Base-by-base conservation (phyloP, 2,329 filamentous ascomycete species). In the Diplodia seriata region DNA sequence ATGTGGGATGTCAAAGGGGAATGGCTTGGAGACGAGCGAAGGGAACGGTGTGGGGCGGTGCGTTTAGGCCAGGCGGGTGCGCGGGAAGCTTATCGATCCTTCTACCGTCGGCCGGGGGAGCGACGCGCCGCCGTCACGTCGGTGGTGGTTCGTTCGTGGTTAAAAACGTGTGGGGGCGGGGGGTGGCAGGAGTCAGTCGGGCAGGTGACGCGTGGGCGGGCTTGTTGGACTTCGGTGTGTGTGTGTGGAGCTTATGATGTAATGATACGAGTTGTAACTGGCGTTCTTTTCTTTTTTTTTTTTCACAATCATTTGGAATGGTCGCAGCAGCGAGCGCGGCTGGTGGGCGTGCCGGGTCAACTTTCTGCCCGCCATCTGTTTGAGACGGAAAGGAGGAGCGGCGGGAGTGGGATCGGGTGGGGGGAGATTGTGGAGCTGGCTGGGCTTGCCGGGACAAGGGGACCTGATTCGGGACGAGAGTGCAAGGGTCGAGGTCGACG, bases 61-160 rank as follows among this genome's bases (percentile, higher is more conserved):
- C 43, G 43, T 20, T 20, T 47, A 20, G 43, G 43, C 43, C 43
- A 20, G 20, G 18, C 59, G 59, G 59, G 59, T 43, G 23, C 11
- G 56, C 59, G 59, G 59, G 47, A 63, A 63, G 59, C 59, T 63
- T 63, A 63, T 63, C 59, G 59, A 51, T 63, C 59, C 59, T 63
- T 63, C 23, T 18, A 51, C 47, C 59, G 47, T 47, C 23, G 43
- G 26, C 59, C 59, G 50, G 59, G 57, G 23, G 23, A 26, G 23
- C 23, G 23, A 26, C 23, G 23, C 23, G 23, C 23, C 23, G 23
- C 23, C 23, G 23, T 26, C 23, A 26, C 43, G 56, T 31, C 26
- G 31, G 43, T 23, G 43, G 29, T 43, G 38, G 56, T 31, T 26
- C 26, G 18, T 49, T 26, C 23, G 23, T 26, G 23, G 38, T 31